Percentiles rank a stretch among this genome's conserved stretches.
Conservation (phyloP, 805 yeast genomes). For the Metschnikowia sp. region DNA sequence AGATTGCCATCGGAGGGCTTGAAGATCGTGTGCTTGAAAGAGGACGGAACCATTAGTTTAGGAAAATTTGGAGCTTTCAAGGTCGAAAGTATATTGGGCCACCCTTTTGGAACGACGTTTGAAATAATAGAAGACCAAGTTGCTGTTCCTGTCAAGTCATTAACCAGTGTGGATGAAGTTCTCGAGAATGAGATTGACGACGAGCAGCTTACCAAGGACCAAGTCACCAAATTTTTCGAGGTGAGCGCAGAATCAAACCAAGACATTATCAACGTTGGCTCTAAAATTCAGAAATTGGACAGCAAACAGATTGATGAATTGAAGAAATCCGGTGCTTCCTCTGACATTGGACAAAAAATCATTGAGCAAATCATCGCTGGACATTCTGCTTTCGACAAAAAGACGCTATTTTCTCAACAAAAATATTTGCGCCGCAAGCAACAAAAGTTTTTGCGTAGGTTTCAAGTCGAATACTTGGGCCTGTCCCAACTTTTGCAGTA, state of each 20-base stretch:
- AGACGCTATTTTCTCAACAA: conserved; percentile 86
- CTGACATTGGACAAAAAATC: conserved; percentile 67
- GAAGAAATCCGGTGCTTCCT: conserved; percentile 65
- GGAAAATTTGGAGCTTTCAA: conserved; percentile 91
- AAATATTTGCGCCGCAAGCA: conserved; percentile 90
- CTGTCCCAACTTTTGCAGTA: conserved; percentile 68
- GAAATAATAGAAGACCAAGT: conserved; percentile 63
- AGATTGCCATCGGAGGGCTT: conserved; percentile 79
- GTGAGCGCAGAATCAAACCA: conserved; percentile 60
- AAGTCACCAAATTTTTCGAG: conserved; percentile 34
- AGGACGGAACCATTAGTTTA: conserved; percentile 59
- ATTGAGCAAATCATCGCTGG: conserved; percentile 79
- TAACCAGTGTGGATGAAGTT: conserved; percentile 20
- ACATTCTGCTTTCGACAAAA: conserved; percentile 83
- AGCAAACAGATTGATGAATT: conserved; percentile 80
- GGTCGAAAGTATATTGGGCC: conserved; percentile 73
- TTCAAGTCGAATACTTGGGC: conserved; percentile 75
- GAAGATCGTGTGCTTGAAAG: conserved; percentile 65
- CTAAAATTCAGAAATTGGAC: conserved; percentile 67
- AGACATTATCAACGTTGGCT: conserved; percentile 63
- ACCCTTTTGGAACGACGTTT: conserved; percentile 83
- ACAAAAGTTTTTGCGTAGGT: conserved; percentile 82
- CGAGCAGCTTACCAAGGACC: conserved; percentile 39
- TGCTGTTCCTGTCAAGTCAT: conserved; percentile 48
- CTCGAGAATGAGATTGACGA: conserved; percentile 24